Evolutionary conservation across 2,329 filamentous ascomycete species (phyloP), one percentile per base, ranked within the genome.

Genomic region (Paraphoma sp.): DNA sequence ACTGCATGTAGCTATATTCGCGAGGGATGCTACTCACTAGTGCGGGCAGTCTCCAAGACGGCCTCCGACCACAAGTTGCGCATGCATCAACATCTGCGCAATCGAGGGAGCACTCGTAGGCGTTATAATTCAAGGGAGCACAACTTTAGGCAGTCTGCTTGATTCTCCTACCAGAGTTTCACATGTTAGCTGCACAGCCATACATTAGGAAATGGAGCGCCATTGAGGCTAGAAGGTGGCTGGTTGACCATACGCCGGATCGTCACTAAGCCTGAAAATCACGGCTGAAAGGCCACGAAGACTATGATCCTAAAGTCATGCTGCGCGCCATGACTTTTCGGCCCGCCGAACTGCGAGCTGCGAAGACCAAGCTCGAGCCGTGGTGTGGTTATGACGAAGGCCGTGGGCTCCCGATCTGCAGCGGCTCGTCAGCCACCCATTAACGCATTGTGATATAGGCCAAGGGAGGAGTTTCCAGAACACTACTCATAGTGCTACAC

Each of bases 391-490:
- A 14, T 36, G 33, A 36, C 33, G 33, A 36, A 36, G 33, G 33
- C 33, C 14, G 14, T 10, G 33, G 33, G 14, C 14, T 7, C 2
- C 23, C 14, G 33, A 51, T 41, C 49, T 45, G 17, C 49, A 30
- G 8, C 42, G 44, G 17, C n/a, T 51, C 30, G 30, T 31, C 49
- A 40, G 42, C 42, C 18, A 51, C 18, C 14, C 36, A 30, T 31
- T 16, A 48, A 47, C 4, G 51, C 51, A 53, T 53, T 29, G 33
- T 36, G 42, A 41, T 18, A 17, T 18, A 6, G 42, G 6, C 31
- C 28, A 6, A n/a, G 8, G 40, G 29, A 30, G n/a, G n/a, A 30
- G 10, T 48, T 53, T 54, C 54, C 44, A 54, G 57, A 55, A 49
- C 10, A 38, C 38, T 56, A 52, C 54, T 48, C 33, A 3, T 36